Evolutionary conservation across 83 land plant species (phyloP).

Genomic region (Isoetes engelmannii): DNA sequence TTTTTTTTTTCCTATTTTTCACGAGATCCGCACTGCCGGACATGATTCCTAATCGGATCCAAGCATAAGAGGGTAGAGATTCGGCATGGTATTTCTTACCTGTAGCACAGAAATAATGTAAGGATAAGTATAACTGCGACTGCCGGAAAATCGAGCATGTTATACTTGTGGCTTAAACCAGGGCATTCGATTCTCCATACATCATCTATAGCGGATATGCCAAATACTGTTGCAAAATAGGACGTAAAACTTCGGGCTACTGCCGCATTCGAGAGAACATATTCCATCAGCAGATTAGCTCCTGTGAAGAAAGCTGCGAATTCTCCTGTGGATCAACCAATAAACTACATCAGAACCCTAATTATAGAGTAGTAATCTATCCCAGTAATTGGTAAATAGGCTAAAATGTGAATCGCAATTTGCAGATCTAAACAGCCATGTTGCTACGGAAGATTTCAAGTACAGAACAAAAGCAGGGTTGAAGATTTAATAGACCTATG

Average conservation of each 20-base stretch:
- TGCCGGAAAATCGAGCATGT: slow-evolving; percentile 60
- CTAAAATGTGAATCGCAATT: too few relatives aligned
- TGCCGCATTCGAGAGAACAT: slow-evolving; percentile 70
- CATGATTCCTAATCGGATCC: too few relatives aligned
- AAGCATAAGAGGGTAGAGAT: too few relatives aligned
- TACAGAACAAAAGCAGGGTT: not conserved
- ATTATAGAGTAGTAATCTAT: not conserved
- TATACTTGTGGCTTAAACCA: slow-evolving; percentile 41
- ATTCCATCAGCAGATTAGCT: slow-evolving; percentile 71
- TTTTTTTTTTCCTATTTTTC: too few relatives aligned
- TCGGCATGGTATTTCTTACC: slow-evolving; percentile 20
- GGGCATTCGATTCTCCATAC: slow-evolving; percentile 48
- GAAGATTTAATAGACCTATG: too few relatives aligned
- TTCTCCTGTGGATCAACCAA: slow-evolving; percentile 42
- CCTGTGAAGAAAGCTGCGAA: slow-evolving; percentile 71
- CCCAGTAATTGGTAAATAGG: too few relatives aligned
- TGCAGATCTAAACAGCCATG: too few relatives aligned
- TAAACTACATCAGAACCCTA: not conserved
- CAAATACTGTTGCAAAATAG: slow-evolving; percentile 39
- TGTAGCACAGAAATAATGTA: slow-evolving; percentile 53
- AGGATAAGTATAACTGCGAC: slow-evolving; percentile 45
- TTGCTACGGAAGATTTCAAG: not conserved
- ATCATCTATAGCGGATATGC: slow-evolving; percentile 25
- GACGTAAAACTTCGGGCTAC: slow-evolving; percentile 64
- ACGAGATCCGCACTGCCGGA: too few relatives aligned